Base-by-base conservation (phyloP, 169 alveolate genomes). In the Plasmodium gallinaceum region DNA sequence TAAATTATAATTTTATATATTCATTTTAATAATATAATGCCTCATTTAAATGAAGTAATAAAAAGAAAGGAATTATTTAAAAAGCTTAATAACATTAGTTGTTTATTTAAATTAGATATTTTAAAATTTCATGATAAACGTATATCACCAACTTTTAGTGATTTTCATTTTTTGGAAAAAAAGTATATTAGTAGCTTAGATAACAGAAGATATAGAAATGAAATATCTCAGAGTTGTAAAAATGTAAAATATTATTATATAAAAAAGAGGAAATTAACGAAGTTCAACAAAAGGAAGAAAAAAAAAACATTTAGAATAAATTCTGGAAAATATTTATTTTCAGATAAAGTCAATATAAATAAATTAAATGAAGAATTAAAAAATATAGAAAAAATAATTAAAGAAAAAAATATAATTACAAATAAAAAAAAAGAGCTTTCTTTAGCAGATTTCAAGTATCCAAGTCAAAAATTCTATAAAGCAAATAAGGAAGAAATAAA, bases 391-490 rank as follows among this genome's bases (percentile, higher is more conserved):
- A 66, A 80, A 52, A 69, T 52, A 68, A 80, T 80, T 42, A 80
- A 80, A 51, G 80, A 62, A 20, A 80, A 43, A 57, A 20, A 62
- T 12, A 20, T 80, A 62, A 60, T 18, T 32, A 54, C 20, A 54
- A 80, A 20, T 80, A 24, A 58, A 22, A 60, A 66, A 45, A 39
- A 57, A 48, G 83, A 80, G 39, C 51, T 80, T 66, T 37, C 72
- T 14, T 2, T 52, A 57, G 51, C 73, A 60, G 39, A 68, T 20
- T 80, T 57, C 57, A 80, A 80, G 54, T 80, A 80, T 64, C 92
- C 95, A 46, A 93, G 95, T 52, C 95, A 93, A 75, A 72, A 87
- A 60, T 88, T 93, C 57, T 90, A 88, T 64, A 92, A 93, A 18
- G 88, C 93, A 60, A 85, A 76, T 32, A 76, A 62, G 37, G 92